phyloP scores from a whole-genome alignment of 1,139 yeast genomes.

The Suhomyces choctaworum region DNA sequence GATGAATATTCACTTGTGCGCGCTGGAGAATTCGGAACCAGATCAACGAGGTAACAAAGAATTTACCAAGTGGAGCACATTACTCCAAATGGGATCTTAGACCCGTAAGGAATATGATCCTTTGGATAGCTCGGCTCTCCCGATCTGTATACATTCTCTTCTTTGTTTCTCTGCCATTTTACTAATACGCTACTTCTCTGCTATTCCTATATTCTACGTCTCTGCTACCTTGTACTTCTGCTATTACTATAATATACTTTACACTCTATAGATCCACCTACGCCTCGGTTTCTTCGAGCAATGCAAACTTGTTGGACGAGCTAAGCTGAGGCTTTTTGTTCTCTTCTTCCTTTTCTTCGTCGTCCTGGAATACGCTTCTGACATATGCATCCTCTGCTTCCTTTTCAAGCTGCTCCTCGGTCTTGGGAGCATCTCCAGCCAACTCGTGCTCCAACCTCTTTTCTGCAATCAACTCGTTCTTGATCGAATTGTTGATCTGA shows the following conservation, averaged over 20 bases:
- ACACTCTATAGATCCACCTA: slow-evolving; percentile 16
- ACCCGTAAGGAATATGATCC: too few species aligned
- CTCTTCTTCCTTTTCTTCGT: slow-evolving; percentile 21
- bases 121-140: too few species aligned
- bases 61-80: too few species aligned
- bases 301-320: slow-evolving; percentile 31
- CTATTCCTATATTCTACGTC: too few species aligned
- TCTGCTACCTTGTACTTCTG: neutral
- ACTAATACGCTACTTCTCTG: too few species aligned
- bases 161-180: too few species aligned
- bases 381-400: slow-evolving; percentile 39
- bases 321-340: slow-evolving; percentile 6
- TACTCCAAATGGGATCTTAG: too few species aligned
- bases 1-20: too few species aligned
- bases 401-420: slow-evolving; percentile 26
- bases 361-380: slow-evolving; percentile 33
- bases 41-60: too few species aligned
- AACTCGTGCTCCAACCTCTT: slow-evolving; percentile 10
- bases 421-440: slow-evolving; percentile 12
- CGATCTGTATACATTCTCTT: too few species aligned
- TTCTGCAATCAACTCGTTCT: slow-evolving; percentile 18
- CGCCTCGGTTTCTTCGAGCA: slow-evolving; percentile 56
- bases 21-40: too few species aligned
- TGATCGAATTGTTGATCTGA: slow-evolving; percentile 51
- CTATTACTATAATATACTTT: neutral